Evolutionary conservation across 2,329 filamentous ascomycete genomes (phyloP).

Genomic region (Fusarium caatingaense): DNA sequence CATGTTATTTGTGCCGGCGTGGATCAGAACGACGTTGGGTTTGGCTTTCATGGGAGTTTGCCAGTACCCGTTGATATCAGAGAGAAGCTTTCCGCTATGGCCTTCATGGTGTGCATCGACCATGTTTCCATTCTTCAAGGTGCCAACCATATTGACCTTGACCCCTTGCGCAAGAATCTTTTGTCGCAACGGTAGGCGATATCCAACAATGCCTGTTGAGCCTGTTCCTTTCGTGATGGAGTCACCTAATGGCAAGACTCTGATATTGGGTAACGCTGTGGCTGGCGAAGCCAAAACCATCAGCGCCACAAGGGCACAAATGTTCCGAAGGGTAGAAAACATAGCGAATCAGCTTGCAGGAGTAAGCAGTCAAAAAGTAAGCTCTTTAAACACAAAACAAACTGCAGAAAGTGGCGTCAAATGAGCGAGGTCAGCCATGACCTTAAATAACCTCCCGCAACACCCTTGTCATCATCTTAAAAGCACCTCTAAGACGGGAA

Average conservation of each 20-base stretch:
- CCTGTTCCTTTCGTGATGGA: conserved; percentile 36
- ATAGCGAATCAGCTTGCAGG: neutral
- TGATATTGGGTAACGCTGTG: conserved; percentile 18
- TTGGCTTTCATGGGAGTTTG: conserved; percentile 24
- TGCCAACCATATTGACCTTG: conserved; percentile 30
- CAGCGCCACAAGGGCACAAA: neutral
- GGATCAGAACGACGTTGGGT: conserved; percentile 30
- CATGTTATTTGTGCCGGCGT: conserved; percentile 38
- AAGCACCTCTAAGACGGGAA: neutral
- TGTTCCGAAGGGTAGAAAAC: neutral
- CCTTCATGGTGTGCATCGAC: conserved; percentile 27
- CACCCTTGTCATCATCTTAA: conserved; percentile 15
- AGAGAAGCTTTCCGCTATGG: conserved; percentile 25
- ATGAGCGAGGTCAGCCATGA: neutral
- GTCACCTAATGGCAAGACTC: conserved; percentile 28
- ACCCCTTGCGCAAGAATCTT: conserved; percentile 14
- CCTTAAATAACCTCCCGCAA: conserved; percentile 10
- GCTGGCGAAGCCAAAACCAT: neutral
- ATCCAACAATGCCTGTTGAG: conserved; percentile 20
- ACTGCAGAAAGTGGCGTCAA: conserved; percentile 17
- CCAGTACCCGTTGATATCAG: conserved; percentile 29
- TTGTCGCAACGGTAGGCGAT: conserved; percentile 13
- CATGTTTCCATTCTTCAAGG: conserved; percentile 19
- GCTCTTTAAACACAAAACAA: neutral
- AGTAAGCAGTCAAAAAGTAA: neutral